Base-by-base conservation (phyloP, 495 filamentous ascomycete genomes). In the Sordaria brevicollis region DNA sequence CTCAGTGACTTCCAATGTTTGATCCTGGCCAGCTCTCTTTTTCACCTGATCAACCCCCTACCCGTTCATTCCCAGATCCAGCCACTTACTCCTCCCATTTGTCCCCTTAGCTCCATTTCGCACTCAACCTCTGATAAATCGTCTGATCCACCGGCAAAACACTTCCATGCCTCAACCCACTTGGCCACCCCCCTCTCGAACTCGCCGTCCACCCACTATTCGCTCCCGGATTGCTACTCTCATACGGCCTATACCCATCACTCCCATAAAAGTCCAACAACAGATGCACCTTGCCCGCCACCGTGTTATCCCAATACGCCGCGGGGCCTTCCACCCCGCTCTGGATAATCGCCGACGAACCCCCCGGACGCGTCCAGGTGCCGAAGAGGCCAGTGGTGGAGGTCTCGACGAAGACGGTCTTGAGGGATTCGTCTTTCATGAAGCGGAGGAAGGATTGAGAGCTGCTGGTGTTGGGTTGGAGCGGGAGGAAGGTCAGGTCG, bases 401-500 rank as follows among this genome's bases (percentile, higher is more conserved):
- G 21, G 79, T 78, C 68, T 86, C 83, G 57, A 78, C 75, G 71
- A 85, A 86, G 34, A 86, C 84, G 4, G 79, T 84, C 68, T 84
- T 86, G 7, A 75, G 76, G 2, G 82, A 77, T 69, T 86, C 84
- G 76, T 86, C 83, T 68, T 86, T 86, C 79, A 86, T 82, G 71
- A 86, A 86, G 15, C 84, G 78, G 29, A 84, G 71, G 62, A 82
- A 85, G 66, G 71, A 77, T 41, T 77, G 70, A 1, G 39, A 11
- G 19, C 25, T 49, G 5, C 73, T 70, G 57, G 77, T 73, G 7
- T 66, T 76, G 36, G 74, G 75, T 66, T 74, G 49, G 29, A 82
- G 71, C 0, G 81, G 78, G 8, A 84, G 74, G 71, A 82, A 76
- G 69, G 76, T 78, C 0, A 84, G 76, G 71, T 82, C 81, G 71